phyloP scores from a whole-genome alignment of 371 early-diverging fungal species.

The Mucor circinelloides region DNA sequence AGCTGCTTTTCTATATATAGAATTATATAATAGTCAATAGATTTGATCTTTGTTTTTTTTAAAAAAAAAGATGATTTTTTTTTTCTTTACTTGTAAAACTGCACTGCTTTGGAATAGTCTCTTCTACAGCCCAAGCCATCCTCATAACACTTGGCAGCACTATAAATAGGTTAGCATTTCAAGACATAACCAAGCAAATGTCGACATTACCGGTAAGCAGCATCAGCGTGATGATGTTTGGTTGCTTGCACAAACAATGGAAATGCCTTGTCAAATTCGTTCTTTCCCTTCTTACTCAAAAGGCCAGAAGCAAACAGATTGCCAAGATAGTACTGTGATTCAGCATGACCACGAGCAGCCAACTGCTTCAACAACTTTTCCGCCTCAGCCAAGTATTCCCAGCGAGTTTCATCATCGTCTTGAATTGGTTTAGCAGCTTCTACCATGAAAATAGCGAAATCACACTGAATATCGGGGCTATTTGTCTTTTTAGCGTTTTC shows the following conservation, averaged over 20 bases:
- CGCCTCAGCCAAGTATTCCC: constrained; percentile 66
- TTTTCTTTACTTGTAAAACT: constrained; percentile 65
- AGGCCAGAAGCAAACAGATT: constrained; percentile 66
- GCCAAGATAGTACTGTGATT: constrained; percentile 69
- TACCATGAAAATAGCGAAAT: constrained; percentile 82
- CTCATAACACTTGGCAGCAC: constrained; percentile 74
- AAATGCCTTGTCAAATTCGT: constrained; percentile 73
- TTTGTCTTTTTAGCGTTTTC: constrained; percentile 84
- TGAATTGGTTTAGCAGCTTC: constrained; percentile 65
- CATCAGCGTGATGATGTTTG: constrained; percentile 71
- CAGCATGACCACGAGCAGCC: constrained; percentile 64
- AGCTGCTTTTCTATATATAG: constrained; percentile 64
- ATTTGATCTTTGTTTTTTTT: not conserved
- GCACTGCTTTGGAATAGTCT: constrained; percentile 68
- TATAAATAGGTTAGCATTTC: constrained; percentile 12
- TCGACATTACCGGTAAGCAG: constrained; percentile 55
- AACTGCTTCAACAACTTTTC: constrained; percentile 63
- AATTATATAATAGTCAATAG: not conserved
- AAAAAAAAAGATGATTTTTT: not conserved
- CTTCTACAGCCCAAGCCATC: constrained; percentile 66
- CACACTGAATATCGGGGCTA: constrained; percentile 79
- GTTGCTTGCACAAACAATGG: constrained; percentile 71
- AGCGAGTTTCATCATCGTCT: constrained; percentile 54
- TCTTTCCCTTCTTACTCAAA: constrained; percentile 60
- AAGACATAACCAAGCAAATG: not conserved